Evolutionary conservation across 441 rosid species (phyloP), one percentile per base, ranked within the genome.

Genomic region (Bocquillonia castaneifolia): DNA sequence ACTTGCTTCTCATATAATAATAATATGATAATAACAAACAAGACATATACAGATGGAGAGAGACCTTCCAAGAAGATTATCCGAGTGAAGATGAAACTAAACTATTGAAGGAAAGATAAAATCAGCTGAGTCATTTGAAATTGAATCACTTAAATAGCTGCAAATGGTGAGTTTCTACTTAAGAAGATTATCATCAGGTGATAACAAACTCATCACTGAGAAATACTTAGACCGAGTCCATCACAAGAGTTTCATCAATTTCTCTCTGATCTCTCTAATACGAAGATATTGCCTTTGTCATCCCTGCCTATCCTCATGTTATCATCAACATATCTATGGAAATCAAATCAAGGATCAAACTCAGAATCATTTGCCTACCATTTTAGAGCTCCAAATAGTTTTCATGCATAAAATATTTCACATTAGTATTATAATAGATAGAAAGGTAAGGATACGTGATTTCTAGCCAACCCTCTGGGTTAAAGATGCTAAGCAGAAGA

Each of bases 391-490:
- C 0, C 32, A 47, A 63, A 23, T 47, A 14, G 9, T 17, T 10
- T 31, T 9, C 10, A n/a, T 39, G 50, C 17, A 31, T 31, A 47
- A 2, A 8, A 29, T 26, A 15, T 6, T 17, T 6, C 34, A n/a
- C 7, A 9, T 10, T 32, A 17, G 15, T 44, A 12, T 3, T 37
- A 7, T 9, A 37, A 6, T 37, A n/a, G n/a, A n/a, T n/a, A n/a
- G n/a, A n/a, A n/a, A 5, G 22, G 48, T 66, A 78, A 86, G 91
- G 96, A 88, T 93, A 91, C 96, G 97, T 77, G 64, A 93, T 85
- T 76, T 93, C 96, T 13, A 89, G 90, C 89, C 86, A 88, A 1
- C 98, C 96, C 26, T 88, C 90, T 0, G 90, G 95, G 70, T 91
- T 88, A 70, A 93, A 93, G 76, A 93, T 83, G 51, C 83, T 71